phyloP scores from a whole-genome alignment of 2,329 filamentous ascomycete genomes.

The Fusarium paranaense region DNA sequence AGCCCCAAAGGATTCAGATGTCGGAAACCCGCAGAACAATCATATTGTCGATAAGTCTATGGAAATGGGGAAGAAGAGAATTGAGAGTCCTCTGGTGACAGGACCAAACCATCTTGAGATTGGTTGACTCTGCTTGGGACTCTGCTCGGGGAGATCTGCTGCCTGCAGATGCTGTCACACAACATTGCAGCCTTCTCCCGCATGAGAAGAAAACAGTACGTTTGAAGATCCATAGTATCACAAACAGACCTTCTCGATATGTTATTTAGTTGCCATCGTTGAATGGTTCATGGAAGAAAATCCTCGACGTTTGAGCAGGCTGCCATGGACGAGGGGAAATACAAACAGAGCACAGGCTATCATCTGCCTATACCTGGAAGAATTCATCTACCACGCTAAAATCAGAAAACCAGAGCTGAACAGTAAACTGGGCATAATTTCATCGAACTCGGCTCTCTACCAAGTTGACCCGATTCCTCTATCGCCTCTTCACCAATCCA shows the following conservation, averaged over 20 bases:
- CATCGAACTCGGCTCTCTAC: neutral
- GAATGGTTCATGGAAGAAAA: neutral
- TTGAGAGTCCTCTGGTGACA: neutral
- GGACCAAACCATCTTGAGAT: neutral
- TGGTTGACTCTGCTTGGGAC: neutral
- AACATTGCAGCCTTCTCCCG: neutral
- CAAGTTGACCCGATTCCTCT: neutral
- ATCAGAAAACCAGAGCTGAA: neutral
- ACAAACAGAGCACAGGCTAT: neutral
- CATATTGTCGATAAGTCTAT: neutral
- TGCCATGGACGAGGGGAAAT: neutral
- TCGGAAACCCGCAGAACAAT: neutral
- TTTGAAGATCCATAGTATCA: neutral
- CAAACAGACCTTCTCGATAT: neutral
- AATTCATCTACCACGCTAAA: neutral
- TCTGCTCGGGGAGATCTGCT: neutral
- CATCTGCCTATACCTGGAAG: neutral
- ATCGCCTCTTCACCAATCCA: neutral
- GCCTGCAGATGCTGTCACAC: neutral
- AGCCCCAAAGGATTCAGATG: neutral
- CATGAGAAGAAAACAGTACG: neutral
- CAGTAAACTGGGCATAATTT: neutral
- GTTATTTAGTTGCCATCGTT: neutral
- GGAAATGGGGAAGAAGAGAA: neutral
- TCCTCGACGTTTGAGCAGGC: neutral